Evolutionary conservation across 2,329 filamentous ascomycete genomes (phyloP).

Genomic region (Capronia epimyces): DNA sequence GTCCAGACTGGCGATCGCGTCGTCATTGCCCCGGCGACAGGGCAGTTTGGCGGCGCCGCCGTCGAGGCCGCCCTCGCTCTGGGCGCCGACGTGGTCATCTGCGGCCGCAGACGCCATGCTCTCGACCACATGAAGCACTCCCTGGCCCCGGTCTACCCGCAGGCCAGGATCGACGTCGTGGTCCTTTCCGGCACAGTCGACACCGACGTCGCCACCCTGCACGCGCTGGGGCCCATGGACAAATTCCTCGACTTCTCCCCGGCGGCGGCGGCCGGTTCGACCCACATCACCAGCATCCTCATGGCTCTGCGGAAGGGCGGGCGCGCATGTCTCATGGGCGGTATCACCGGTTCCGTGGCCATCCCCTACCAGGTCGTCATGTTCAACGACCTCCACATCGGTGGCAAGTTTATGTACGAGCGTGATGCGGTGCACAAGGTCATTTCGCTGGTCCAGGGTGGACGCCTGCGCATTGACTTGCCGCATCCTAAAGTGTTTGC

Average conservation of each 20-base stretch:
- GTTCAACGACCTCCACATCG: conserved; percentile 16
- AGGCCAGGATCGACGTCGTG: conserved; percentile 35
- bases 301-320: conserved; percentile 28
- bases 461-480: conserved; percentile 13
- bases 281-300: conserved; percentile 38
- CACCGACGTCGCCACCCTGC: conserved; percentile 35
- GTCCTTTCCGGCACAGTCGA: conserved; percentile 39
- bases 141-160: background rate
- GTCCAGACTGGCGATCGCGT: conserved; percentile 44
- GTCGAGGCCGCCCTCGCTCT: conserved; percentile 46
- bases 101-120: conserved; percentile 38
- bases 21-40: conserved; percentile 46
- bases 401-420: conserved; percentile 28
- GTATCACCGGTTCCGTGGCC: conserved; percentile 13
- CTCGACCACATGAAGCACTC: conserved; percentile 1
- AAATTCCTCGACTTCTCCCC: conserved; percentile 47
- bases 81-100: conserved; percentile 47
- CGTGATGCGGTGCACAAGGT: conserved; percentile 15
- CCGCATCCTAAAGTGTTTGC: background rate
- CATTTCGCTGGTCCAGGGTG: conserved; percentile 21
- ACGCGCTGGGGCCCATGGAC: conserved; percentile 34
- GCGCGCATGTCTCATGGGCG: conserved; percentile 24
- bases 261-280: conserved; percentile 30
- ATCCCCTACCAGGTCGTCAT: conserved; percentile 17
- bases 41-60: conserved; percentile 44